Evolutionary conservation across 2,329 filamentous ascomycete species (phyloP), one percentile per base, ranked within the genome.

Genomic region (Hypoxylon sp.): DNA sequence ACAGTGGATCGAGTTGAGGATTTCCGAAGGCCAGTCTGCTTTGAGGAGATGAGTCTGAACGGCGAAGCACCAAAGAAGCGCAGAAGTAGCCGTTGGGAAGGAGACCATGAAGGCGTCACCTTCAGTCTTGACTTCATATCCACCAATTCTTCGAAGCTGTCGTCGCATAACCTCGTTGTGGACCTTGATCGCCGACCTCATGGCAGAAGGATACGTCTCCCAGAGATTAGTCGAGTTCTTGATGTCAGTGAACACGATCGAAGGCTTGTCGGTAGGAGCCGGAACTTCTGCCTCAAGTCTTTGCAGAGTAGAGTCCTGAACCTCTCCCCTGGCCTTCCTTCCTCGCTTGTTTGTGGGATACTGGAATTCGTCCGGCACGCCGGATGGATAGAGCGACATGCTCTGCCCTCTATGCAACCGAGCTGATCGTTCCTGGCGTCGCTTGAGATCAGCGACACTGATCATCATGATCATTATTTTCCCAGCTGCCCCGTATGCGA

Each of bases 401-500:
- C 89, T 95, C 64, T 91, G 86, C 29, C 90, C 90, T 47, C 90
- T 82, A 70, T 89, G 80, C 54, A 82, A 74, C 75, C 73, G 87
- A 71, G 67, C 66, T 43, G 87, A 89, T 58, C 89, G 83, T 68
- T 95, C 89, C 49, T 80, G 77, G 57, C 91, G 84, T 67, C 90
- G 89, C 73, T 96, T 93, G 44, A 99, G 76, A 67, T 97, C 92
- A 46, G 89, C 87, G 26, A 99, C 89, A 46, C 92, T 93, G 45
- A 99, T 86, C 78, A 99, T 90, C 93, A 97, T 97, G 32, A 99
- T 91, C 92, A 97, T 97, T 58, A 97, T 90, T 75, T 99, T 99
- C 67, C 88, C 88, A 1, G 87, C 92, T 8, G 93, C 90, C 43
- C 94, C 94, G 69, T 97, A 97, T 1, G 93, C 91, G 68, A 99